Percentiles rank a stretch among this genome's conserved stretches.
These are phyloP conservation scores for Annulohypoxylon bovei DNA, from an alignment of 495 filamentous ascomycete genomes.

Conservation along the genomic window DNA sequence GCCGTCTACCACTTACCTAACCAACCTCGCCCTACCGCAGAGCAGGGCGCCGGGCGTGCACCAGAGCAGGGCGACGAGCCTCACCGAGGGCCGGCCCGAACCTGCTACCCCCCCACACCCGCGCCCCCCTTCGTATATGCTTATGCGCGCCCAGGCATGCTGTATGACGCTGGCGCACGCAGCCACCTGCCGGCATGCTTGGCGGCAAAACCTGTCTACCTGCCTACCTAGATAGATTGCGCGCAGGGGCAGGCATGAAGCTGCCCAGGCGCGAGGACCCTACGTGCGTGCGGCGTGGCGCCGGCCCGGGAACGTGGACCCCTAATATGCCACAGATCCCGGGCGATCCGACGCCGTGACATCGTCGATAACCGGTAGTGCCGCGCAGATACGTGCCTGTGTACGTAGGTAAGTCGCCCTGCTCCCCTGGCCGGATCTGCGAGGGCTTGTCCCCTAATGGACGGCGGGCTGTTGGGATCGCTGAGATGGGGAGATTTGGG, in stretches of 20 bases:
- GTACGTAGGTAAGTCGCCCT: neutral
- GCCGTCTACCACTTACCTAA: neutral
- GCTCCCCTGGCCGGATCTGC: neutral
- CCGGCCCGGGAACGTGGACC: slow-evolving; percentile 14
- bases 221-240: neutral
- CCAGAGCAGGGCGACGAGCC: neutral
- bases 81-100: neutral
- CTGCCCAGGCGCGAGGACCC: no score
- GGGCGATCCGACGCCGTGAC: neutral
- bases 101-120: neutral
- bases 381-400: neutral
- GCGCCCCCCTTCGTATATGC: slow-evolving; percentile 26
- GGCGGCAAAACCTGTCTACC: neutral
- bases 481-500: neutral
- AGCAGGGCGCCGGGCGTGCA: neutral
- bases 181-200: neutral
- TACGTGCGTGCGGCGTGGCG: slow-evolving; percentile 21
- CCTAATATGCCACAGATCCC: neutral
- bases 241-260: no score
- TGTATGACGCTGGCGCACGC: slow-evolving; percentile 19
- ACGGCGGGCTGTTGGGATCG: neutral
- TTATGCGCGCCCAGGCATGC: neutral
- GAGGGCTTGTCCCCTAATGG: neutral
- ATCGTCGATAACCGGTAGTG: neutral
- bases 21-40: neutral